Evolutionary conservation across 805 yeast genomes (phyloP), one percentile per base, ranked within the genome.

Genomic region (Candida patagonica): DNA sequence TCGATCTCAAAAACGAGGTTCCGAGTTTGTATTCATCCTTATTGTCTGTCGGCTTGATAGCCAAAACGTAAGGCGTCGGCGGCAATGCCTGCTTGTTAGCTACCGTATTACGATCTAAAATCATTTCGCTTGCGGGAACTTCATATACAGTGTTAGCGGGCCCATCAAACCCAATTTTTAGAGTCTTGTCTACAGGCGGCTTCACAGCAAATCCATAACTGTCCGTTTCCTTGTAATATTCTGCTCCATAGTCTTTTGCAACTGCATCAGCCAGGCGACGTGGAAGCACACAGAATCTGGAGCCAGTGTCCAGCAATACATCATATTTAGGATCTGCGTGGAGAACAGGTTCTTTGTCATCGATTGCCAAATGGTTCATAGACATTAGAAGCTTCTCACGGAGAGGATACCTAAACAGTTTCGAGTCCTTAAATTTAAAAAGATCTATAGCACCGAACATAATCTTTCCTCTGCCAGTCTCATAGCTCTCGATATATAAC

Each of bases 1-100:
- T 79, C 26, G 73, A 69, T 37, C 83, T 66, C 45, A 83, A 59
- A 53, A 81, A 71, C 34, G 72, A 69, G 53, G 79, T 86, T 8
- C 92, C 92, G 24, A 82, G 62, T 38, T 77, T 66, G 23, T 36
- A 43, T 4, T 43, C 44, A 2, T 34, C 15, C 13, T 41, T 37
- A n/a, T n/a, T n/a, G 13, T 36, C 38, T 23, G 42, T 42, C 13
- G 31, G 31, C 30, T 38, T 26, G 19, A 42, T 42, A 10, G 45
- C n/a, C 19, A 41, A 21, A 17, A 44, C 25, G 26, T 37, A 41
- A 15, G 38, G 40, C n/a, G n/a, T n/a, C n/a, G n/a, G n/a, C n/a
- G n/a, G n/a, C n/a, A n/a, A n/a, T 17, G 34, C 23, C 4, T 12
- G 8, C 9, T 12, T n/a, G 6, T 37, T 25, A 12, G 26, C 38